Conservation (phyloP, 2,329 filamentous ascomycete genomes). For the Dissoconium aciculare region DNA sequence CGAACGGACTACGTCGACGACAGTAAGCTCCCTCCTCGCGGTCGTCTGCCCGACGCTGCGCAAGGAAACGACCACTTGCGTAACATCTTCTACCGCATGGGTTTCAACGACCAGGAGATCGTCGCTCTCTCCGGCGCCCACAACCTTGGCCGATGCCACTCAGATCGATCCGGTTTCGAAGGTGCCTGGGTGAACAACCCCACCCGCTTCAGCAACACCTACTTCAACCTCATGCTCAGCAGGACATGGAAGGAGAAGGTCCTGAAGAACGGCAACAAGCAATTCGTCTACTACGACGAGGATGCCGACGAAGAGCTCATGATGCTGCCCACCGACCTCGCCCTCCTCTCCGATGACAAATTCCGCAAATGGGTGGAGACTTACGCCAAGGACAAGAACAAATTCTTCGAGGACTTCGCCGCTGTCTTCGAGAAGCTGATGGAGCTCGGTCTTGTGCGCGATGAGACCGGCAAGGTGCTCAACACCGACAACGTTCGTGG, state of each 20-base stretch:
- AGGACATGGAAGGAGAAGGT: slow-evolving; percentile 42
- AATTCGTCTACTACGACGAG: slow-evolving; percentile 47
- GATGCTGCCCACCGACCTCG: slow-evolving; percentile 53
- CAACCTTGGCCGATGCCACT: slow-evolving; percentile 42
- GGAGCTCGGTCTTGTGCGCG: slow-evolving; percentile 45
- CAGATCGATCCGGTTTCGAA: slow-evolving; percentile 41
- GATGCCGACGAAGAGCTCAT: slow-evolving; percentile 44
- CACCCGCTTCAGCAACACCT: slow-evolving; percentile 44
- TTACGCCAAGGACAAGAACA: slow-evolving; percentile 46
- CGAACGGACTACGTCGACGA: slow-evolving; percentile 50
- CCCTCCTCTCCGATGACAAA: slow-evolving; percentile 37
- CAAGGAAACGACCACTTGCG: slow-evolving; percentile 41
- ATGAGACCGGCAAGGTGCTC: slow-evolving; percentile 36
- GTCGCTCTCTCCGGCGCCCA: slow-evolving; percentile 43
- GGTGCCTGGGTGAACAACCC: slow-evolving; percentile 39
- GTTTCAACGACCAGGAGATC: slow-evolving; percentile 46
- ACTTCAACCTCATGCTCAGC: slow-evolving; percentile 38
- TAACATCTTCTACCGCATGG: slow-evolving; percentile 44
- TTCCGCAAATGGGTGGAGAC: slow-evolving; percentile 43
- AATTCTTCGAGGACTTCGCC: slow-evolving; percentile 46
- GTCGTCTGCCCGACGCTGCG: slow-evolving; percentile 40
- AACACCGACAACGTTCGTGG: slow-evolving; percentile 44
- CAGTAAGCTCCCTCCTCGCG: slow-evolving; percentile 42
- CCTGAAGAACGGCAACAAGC: slow-evolving; percentile 37
- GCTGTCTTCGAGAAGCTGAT: slow-evolving; percentile 45